phyloP scores from a whole-genome alignment of 2,329 filamentous ascomycete genomes.

The Parastagonospora avenae region DNA sequence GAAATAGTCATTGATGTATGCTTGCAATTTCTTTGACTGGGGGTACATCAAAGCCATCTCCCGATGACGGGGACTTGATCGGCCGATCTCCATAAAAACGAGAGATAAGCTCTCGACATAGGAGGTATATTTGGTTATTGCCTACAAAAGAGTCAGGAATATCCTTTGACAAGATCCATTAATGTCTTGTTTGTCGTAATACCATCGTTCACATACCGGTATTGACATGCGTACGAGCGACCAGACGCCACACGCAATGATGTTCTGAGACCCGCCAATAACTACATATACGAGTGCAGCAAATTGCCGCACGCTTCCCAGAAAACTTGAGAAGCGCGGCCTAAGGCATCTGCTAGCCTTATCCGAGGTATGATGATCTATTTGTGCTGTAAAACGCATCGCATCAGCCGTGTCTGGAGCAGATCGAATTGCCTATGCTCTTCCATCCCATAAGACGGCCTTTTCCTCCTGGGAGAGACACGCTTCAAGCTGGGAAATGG shows the following conservation, averaged over 20 bases:
- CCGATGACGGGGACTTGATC: conserved; percentile 49
- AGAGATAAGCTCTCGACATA: conserved; percentile 48
- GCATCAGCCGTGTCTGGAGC: conserved; percentile 45
- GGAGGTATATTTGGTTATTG: conserved; percentile 32
- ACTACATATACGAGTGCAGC: conserved; percentile 51
- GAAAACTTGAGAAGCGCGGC: conserved; percentile 49
- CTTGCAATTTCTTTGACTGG: conserved; percentile 44
- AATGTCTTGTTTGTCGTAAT: too few relatives aligned
- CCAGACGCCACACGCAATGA: conserved; percentile 55
- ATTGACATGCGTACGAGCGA: conserved; percentile 51
- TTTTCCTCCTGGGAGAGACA: conserved; percentile 47
- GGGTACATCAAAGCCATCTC: conserved; percentile 48
- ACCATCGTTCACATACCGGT: conserved; percentile 36
- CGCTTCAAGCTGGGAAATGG: conserved; percentile 49
- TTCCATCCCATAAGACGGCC: conserved; percentile 27
- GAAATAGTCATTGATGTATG: conserved; percentile 49
- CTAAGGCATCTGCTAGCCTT: conserved; percentile 45
- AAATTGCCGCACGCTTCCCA: conserved; percentile 52
- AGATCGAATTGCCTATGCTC: conserved; percentile 12
- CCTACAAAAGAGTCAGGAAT: conserved; percentile 16
- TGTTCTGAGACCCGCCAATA: conserved; percentile 52
- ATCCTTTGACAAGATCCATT: too few relatives aligned
- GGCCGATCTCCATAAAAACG: conserved; percentile 50
- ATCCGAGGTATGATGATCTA: conserved; percentile 30
- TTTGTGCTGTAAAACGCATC: conserved; percentile 45